Evolutionary conservation across 1,139 yeast species (phyloP).

Genomic region (Debaryomyces coudertii): DNA sequence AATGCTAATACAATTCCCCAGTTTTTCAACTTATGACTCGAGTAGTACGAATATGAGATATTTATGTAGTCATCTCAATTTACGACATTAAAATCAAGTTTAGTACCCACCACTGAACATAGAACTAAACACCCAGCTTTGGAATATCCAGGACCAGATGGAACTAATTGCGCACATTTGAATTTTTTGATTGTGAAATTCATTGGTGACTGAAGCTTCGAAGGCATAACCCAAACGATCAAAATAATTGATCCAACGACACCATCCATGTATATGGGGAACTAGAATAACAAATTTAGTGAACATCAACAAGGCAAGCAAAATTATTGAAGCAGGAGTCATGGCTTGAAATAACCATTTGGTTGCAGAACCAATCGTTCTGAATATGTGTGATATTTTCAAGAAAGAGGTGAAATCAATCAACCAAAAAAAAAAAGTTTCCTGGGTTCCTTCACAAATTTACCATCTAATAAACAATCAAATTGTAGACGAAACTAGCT

Average conservation of each 20-base stretch:
- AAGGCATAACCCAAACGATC: conserved; percentile 62
- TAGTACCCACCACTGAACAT: conserved; percentile 59
- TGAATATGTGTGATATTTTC: conserved; percentile 58
- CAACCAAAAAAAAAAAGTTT: conserved; percentile 60
- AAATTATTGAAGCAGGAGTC: conserved; percentile 60
- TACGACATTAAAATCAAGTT: conserved; percentile 57
- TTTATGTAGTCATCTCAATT: conserved; percentile 60
- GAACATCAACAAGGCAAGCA: conserved; percentile 56
- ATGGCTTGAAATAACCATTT: conserved; percentile 61
- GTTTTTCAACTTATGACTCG: conserved; percentile 79
- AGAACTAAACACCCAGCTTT: conserved; percentile 39
- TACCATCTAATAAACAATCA: conserved; percentile 61
- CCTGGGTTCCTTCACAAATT: conserved; percentile 56
- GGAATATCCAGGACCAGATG: conserved; percentile 55
- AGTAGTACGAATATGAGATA: conserved; percentile 50
- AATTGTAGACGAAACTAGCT: conserved; percentile 45
- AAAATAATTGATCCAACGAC: conserved; percentile 60
- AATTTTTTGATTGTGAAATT: conserved; percentile 52
- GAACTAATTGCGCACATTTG: conserved; percentile 46
- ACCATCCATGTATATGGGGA: conserved; percentile 64
- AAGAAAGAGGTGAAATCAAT: conserved; percentile 44
- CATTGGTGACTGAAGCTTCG: conserved; percentile 60
- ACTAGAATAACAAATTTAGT: conserved; percentile 64
- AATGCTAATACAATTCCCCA: conserved; percentile 70
- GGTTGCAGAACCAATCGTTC: conserved; percentile 60